These are phyloP conservation scores for Blepharisma japonicum DNA, from an alignment of 73 alveolate genomes.

Conservation along the genomic window DNA sequence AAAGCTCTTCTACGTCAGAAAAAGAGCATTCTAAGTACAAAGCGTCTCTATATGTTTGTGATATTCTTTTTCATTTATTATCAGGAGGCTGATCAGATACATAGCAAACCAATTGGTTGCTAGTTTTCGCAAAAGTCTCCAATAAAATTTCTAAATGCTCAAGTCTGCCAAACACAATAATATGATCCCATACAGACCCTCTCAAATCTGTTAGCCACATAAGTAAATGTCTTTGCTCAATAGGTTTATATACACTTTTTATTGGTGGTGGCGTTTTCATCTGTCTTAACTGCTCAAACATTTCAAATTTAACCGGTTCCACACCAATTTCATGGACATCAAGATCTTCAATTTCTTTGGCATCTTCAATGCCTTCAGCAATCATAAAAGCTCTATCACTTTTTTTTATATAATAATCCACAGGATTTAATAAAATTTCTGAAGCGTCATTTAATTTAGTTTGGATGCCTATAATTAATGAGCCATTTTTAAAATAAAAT, in stretches of 20 bases:
- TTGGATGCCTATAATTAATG: slow-evolving; percentile 38
- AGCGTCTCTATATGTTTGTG: slow-evolving; percentile 37
- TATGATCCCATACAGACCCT: slow-evolving; percentile 47
- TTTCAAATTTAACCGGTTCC: background rate
- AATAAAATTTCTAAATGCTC: slow-evolving; percentile 50
- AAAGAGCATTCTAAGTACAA: slow-evolving; percentile 53
- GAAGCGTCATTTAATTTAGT: slow-evolving; percentile 52
- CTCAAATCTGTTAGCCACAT: slow-evolving; percentile 51
- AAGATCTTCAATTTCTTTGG: slow-evolving; percentile 31
- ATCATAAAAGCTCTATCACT: slow-evolving; percentile 64
- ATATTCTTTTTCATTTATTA: slow-evolving; percentile 51
- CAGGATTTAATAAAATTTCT: slow-evolving; percentile 52
- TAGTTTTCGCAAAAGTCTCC: slow-evolving; percentile 55
- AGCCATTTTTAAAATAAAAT: slow-evolving; percentile 35
- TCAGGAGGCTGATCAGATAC: slow-evolving; percentile 49
- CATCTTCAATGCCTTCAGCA: slow-evolving; percentile 51
- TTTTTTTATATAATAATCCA: slow-evolving; percentile 38
- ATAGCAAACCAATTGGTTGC: slow-evolving; percentile 51
- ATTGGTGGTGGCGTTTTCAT: background rate
- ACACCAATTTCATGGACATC: background rate
- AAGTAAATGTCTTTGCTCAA: slow-evolving; percentile 30
- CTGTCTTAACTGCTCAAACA: background rate
- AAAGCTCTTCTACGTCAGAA: slow-evolving; percentile 53
- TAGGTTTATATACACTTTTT: background rate
- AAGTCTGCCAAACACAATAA: slow-evolving; percentile 52